These are phyloP conservation scores for Aspergillus haitiensis DNA, from an alignment of 495 filamentous ascomycete species.

Conservation along the genomic window DNA sequence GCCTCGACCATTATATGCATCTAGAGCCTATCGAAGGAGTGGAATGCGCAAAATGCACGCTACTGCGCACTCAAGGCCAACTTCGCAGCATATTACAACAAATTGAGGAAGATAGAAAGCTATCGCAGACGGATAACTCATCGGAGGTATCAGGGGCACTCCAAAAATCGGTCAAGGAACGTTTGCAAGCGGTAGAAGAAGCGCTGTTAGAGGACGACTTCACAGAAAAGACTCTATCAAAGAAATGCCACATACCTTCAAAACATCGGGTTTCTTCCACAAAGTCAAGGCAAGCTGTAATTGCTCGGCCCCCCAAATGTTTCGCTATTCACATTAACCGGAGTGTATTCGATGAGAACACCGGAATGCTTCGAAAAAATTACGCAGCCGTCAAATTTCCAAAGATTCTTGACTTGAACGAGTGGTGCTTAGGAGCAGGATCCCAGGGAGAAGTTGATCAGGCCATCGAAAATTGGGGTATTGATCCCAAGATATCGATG, in stretches of 20 bases:
- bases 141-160: conserved; percentile 34
- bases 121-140: conserved; percentile 22
- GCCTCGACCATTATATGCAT: conserved; percentile 79
- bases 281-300: conserved; percentile 85
- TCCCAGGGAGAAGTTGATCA: conserved; percentile 28
- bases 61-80: conserved; percentile 56
- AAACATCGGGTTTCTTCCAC: conserved; percentile 67
- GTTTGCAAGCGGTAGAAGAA: conserved; percentile 62
- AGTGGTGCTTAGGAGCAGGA: conserved; percentile 70
- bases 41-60: conserved; percentile 87
- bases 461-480: conserved; percentile 62
- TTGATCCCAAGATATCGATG: conserved; percentile 67
- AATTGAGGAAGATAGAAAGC: conserved; percentile 31
- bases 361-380: conserved; percentile 79
- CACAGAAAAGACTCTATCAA: conserved; percentile 67
- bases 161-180: conserved; percentile 37
- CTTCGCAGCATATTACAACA: conserved; percentile 47
- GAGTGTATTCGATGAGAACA: conserved; percentile 82
- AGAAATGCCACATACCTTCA: conserved; percentile 71
- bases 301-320: conserved; percentile 76
- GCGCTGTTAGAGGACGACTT: conserved; percentile 81
- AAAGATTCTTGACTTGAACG: conserved; percentile 64
- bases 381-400: conserved; percentile 76
- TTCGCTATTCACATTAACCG: conserved; percentile 88
- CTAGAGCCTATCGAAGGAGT: conserved; percentile 84